Base-by-base conservation (phyloP, 2,329 filamentous ascomycete species). In the Diaporthe vexans region DNA sequence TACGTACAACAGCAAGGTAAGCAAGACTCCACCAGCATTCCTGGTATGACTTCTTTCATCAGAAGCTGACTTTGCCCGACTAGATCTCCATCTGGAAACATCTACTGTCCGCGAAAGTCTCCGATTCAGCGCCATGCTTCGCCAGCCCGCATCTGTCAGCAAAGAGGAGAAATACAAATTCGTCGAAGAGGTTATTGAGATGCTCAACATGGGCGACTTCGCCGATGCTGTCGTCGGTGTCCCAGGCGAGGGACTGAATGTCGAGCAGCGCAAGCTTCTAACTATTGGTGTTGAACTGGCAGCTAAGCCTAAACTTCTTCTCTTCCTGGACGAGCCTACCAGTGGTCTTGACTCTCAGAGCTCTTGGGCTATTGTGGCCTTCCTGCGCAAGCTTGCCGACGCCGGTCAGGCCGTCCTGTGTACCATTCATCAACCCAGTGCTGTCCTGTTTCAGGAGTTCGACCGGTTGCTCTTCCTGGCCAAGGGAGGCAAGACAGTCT, bases 191-290 rank as follows among this genome's bases (percentile, higher is more conserved):
- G 90, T 93, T 26, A 92, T 93, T 78, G 87, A 88, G 80, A 89
- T 93, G 85, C 85, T 93, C 33, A 88, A 91, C 79, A 92, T 93
- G 91, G 83, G 88, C 37, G 91, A 92, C 71, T 93, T 92, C 73
- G 90, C 91, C 17, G 89, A 93, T 58, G 91, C 91, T 0, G 86
- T 93, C 3, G 91, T 93, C 37, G 92, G 92, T 76, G 85, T 89
- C 0, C 89, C 90, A 0, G 91, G 91, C 0, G 88, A 88, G 71
- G 90, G 90, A 11, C 84, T 92, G 11, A 91, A 91, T 61, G 88
- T 91, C 2, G 89, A 92, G 75, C 90, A 92, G 78, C 85, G 90
- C 8, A 92, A 92, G 79, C 85, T 90, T 0, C 82, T 92, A 0
- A 92, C 90, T 0, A 92, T 92, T 57, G 90, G 89, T n/a, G 88